These are phyloP conservation scores for Cadophora malorum DNA, from an alignment of 2,329 filamentous ascomycete genomes.

Conservation along the genomic window DNA sequence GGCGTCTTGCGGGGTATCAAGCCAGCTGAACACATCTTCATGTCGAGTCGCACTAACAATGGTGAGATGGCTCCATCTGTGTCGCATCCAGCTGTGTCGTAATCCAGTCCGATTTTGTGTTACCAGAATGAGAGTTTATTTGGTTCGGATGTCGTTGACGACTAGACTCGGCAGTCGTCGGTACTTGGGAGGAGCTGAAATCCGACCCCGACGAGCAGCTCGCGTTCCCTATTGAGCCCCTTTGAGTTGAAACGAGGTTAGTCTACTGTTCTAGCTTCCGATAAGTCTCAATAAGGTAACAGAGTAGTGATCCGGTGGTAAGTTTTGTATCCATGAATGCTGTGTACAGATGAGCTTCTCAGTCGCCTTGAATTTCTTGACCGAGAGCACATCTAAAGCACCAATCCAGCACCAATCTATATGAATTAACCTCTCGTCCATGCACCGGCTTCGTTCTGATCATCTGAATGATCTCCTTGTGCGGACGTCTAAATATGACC, in stretches of 20 bases:
- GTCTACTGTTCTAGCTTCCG: background rate
- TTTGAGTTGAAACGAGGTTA: background rate
- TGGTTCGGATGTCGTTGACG: background rate
- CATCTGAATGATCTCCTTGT: background rate
- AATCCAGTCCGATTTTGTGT: background rate
- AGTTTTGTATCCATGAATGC: background rate
- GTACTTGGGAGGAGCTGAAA: background rate
- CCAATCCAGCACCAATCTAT: too few relatives aligned
- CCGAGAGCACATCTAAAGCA: too few relatives aligned
- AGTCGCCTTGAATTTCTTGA: too few relatives aligned
- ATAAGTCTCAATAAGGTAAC: background rate
- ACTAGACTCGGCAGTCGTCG: slow-evolving; percentile 5
- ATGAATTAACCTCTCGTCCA: too few relatives aligned
- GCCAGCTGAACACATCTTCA: background rate
- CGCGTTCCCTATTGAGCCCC: background rate
- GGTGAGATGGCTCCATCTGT: background rate
- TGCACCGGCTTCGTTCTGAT: background rate
- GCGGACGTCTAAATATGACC: background rate
- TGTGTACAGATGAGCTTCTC: too few relatives aligned
- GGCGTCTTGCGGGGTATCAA: background rate
- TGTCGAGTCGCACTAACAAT: background rate
- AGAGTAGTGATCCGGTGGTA: background rate
- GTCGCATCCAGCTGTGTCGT: background rate
- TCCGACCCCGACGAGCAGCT: background rate
- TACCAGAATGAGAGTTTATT: background rate